Evolutionary conservation across 768 basidiomycete species (phyloP).

Genomic region (Gloeophyllum trabeum): DNA sequence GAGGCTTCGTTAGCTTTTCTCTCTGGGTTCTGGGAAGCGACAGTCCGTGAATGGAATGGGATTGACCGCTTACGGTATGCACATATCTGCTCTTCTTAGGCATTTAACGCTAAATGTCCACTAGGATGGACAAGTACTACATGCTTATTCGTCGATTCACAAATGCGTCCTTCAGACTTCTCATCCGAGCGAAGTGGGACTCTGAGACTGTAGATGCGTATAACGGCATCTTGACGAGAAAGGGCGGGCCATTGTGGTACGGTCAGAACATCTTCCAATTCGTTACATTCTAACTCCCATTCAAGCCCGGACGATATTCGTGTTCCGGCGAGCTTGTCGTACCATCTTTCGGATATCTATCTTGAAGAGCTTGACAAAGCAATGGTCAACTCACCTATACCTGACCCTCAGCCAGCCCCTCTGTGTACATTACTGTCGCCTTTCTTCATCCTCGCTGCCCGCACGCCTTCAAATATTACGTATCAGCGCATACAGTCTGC

Average conservation of each 20-base stretch:
- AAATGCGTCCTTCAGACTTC: constrained; percentile 74
- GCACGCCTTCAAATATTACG: constrained; percentile 48
- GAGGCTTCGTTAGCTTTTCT: constrained; percentile 64
- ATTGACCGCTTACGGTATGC: constrained; percentile 82
- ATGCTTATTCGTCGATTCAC: constrained; percentile 87
- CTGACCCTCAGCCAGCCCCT: constrained; percentile 29
- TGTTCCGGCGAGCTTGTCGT: constrained; percentile 69
- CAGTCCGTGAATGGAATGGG: constrained; percentile 87
- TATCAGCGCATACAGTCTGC: constrained; percentile 65
- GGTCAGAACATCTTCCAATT: constrained; percentile 8
- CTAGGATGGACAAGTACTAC: constrained; percentile 94
- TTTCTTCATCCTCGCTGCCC: constrained; percentile 62
- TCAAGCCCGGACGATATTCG: constrained; percentile 56
- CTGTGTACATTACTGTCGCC: constrained; percentile 50
- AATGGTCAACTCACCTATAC: constrained; percentile 18
- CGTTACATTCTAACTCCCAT: background rate
- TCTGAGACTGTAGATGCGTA: constrained; percentile 40
- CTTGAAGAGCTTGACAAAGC: constrained; percentile 80
- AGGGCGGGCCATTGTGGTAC: constrained; percentile 83
- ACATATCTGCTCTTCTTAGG: background rate
- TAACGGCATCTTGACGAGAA: constrained; percentile 49
- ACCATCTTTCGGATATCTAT: constrained; percentile 85
- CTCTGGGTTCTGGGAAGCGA: constrained; percentile 84
- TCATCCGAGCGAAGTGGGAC: constrained; percentile 67
- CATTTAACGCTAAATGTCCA: background rate